These are phyloP conservation scores for Euphrasia arctica DNA, from an alignment of 305 asterid species.

Conservation along the genomic window DNA sequence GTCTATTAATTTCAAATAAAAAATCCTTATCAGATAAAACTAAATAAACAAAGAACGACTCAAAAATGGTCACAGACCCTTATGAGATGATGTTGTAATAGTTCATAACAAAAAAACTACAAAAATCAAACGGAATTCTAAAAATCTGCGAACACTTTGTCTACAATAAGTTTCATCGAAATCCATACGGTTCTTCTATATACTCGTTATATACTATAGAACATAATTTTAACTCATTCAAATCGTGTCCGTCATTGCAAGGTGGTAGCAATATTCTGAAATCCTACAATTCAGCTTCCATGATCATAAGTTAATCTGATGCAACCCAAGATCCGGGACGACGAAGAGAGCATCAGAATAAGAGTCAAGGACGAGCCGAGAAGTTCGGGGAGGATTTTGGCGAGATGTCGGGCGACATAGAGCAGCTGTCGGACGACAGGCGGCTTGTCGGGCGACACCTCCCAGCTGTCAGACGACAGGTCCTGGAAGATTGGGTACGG, in stretches of 20 bases:
- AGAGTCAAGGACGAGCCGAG: too few species aligned
- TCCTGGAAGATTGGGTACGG: too few species aligned
- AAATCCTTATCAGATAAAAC: neutral
- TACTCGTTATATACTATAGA: neutral
- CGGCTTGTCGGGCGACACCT: too few species aligned
- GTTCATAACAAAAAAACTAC: neutral
- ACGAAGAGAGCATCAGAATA: too few species aligned
- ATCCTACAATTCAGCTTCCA: slow-evolving; percentile 9
- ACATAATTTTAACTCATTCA: neutral
- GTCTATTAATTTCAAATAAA: slow-evolving; percentile 1
- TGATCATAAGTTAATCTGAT: neutral
- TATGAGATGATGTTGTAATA: neutral
- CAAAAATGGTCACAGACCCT: neutral
- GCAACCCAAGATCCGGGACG: too few species aligned
- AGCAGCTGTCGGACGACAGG: too few species aligned
- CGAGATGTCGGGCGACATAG: too few species aligned
- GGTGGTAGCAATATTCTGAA: neutral
- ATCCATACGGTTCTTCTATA: slow-evolving; percentile 1
- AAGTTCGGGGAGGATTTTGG: too few species aligned
- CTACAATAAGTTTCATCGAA: neutral
- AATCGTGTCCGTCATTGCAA: neutral
- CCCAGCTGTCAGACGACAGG: too few species aligned
- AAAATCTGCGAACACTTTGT: neutral
- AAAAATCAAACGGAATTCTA: slow-evolving; percentile 6
- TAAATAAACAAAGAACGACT: neutral